phyloP scores from a whole-genome alignment of 1,284 basidiomycete species.

The Melampsora americana region DNA sequence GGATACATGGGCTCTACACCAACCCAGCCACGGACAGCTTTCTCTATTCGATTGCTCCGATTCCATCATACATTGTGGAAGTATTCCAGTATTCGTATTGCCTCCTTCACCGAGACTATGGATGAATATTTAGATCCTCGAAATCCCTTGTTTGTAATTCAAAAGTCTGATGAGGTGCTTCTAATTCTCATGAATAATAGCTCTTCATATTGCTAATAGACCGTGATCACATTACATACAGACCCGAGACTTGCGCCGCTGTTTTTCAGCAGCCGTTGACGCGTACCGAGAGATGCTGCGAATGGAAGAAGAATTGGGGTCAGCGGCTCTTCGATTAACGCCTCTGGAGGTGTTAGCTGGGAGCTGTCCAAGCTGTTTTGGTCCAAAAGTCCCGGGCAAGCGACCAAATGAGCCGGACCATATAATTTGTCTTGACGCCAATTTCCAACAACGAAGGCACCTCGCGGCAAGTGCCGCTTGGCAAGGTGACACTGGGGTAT shows the following conservation, averaged over 20 bases:
- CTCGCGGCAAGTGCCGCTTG: too few relatives aligned
- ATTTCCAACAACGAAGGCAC: background rate
- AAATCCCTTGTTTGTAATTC: conserved; percentile 4
- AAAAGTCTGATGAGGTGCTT: too few relatives aligned
- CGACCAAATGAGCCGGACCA: conserved; percentile 2
- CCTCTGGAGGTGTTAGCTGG: too few relatives aligned
- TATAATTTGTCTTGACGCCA: conserved; percentile 15
- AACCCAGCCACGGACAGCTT: background rate
- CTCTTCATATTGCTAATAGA: too few relatives aligned
- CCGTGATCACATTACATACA: background rate
- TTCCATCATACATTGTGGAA: conserved; percentile 18
- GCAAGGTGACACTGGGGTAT: too few relatives aligned
- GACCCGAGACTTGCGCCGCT: background rate
- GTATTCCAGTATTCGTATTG: background rate
- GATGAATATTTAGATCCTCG: conserved; percentile 13
- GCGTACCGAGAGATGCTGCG: conserved; percentile 10
- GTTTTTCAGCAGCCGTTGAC: background rate
- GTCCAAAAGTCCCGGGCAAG: background rate
- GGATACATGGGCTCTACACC: conserved; percentile 1
- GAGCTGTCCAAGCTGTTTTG: conserved; percentile 13
- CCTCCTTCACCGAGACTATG: background rate
- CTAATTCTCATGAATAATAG: too few relatives aligned
- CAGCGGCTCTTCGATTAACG: too few relatives aligned
- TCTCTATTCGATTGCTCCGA: conserved; percentile 8
- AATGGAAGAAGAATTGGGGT: too few relatives aligned